phyloP scores from a whole-genome alignment of 2,329 filamentous ascomycete species.

The Stylonectria norvegica region DNA sequence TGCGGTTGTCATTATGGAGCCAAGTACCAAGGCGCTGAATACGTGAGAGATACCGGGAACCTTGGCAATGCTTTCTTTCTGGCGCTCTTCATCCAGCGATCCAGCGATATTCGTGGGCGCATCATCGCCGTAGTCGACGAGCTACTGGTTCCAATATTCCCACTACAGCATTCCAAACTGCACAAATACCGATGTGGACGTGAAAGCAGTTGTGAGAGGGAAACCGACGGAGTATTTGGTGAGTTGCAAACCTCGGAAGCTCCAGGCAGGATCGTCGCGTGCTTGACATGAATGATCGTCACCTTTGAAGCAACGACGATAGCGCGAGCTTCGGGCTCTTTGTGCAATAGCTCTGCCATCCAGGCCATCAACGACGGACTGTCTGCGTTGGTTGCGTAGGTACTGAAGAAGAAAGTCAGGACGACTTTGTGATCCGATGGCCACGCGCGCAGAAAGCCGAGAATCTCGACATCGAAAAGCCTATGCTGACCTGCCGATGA shows the following conservation, averaged over 20 bases:
- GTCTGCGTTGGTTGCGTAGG: conserved; percentile 33
- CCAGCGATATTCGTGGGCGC: conserved; percentile 11
- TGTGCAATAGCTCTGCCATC: conserved; percentile 34
- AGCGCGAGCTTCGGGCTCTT: conserved; percentile 35
- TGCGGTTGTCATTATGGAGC: no score
- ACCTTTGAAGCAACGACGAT: conserved; percentile 36
- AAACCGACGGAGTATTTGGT: conserved; percentile 37
- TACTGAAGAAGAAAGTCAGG: conserved; percentile 36
- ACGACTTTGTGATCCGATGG: conserved; percentile 31
- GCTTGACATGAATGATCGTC: conserved; percentile 38
- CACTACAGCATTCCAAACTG: conserved; percentile 34
- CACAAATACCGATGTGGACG: conserved; percentile 28
- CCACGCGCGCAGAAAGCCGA: conserved; percentile 33
- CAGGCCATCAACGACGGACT: conserved; percentile 35
- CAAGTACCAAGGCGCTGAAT: no score
- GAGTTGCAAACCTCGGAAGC: conserved; percentile 34
- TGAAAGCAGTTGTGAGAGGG: conserved; percentile 33
- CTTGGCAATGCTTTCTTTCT: no score
- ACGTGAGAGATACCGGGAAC: no score
- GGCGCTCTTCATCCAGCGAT: conserved; percentile 18
- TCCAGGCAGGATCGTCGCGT: conserved; percentile 38
- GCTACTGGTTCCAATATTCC: conserved; percentile 15
- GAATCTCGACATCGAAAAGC: conserved; percentile 28
- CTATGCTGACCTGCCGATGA: conserved; percentile 38
- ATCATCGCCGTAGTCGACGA: conserved; percentile 21